Percentiles rank a stretch among this genome's conserved stretches.
phyloP scores from a whole-genome alignment of 495 filamentous ascomycete genomes.

The Penicillium canescens region DNA sequence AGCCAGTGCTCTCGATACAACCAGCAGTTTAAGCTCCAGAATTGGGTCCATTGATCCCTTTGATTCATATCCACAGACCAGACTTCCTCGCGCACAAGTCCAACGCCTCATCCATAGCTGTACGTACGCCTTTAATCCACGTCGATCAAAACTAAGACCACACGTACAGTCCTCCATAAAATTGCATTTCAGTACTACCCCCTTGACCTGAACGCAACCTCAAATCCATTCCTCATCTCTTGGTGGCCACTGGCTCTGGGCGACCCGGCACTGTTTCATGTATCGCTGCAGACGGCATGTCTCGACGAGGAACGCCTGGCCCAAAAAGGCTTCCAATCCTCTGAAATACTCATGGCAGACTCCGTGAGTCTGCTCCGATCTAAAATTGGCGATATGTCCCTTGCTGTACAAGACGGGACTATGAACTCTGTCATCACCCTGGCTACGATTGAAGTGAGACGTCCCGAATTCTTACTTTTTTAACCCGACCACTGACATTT shows the following conservation, averaged over 20 bases:
- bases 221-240: conserved; percentile 53
- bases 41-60: conserved; percentile 47
- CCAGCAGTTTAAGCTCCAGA: conserved; percentile 15
- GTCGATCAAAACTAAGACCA: conserved; percentile 13
- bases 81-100: conserved; percentile 43
- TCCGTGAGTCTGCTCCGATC: conserved; percentile 46
- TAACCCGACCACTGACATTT: not conserved
- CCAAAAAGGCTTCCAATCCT: conserved; percentile 46
- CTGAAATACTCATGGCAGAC: conserved; percentile 53
- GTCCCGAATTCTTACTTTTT: not conserved
- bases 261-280: conserved; percentile 53
- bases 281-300: conserved; percentile 54
- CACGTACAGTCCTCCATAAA: conserved; percentile 43
- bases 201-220: conserved; percentile 44
- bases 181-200: conserved; percentile 58
- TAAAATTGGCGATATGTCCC: conserved; percentile 39
- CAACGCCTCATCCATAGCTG: conserved; percentile 52
- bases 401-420: conserved; percentile 53
- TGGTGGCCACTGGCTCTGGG: conserved; percentile 55
- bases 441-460: conserved; percentile 50
- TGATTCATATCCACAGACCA: conserved; percentile 51
- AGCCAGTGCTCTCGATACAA: conserved; percentile 5
- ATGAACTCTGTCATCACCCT: conserved; percentile 56
- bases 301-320: conserved; percentile 51
- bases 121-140: conserved; percentile 22